Conservation (phyloP, 1,139 yeast genomes). For the Ogataea hybrid region DNA sequence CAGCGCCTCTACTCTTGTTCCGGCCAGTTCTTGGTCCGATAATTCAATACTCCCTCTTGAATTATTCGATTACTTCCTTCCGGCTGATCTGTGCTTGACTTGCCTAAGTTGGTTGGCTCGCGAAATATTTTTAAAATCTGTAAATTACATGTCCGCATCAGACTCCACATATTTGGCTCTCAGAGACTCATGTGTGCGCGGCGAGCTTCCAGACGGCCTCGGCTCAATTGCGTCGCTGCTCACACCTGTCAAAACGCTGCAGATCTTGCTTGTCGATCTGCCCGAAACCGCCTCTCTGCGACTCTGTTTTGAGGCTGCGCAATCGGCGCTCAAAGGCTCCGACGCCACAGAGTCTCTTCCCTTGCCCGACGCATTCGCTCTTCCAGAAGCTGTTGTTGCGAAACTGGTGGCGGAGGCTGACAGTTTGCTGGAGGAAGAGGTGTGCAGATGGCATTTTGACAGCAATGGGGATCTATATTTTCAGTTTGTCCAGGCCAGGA, state of each 20-base stretch:
- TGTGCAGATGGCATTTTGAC: slow-evolving; percentile 3
- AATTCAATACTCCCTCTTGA: too few species aligned
- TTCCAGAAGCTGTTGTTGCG: neutral
- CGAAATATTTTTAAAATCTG: neutral
- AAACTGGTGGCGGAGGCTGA: neutral
- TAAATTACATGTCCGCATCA: neutral
- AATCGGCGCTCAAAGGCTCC: neutral
- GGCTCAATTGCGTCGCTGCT: neutral
- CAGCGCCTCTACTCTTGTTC: too few species aligned
- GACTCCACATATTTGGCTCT: slow-evolving; percentile 1
- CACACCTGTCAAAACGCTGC: neutral
- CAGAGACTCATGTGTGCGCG: neutral
- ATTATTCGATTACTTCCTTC: too few species aligned
- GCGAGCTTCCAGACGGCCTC: neutral
- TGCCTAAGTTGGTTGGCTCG: neutral
- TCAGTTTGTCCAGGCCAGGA: slow-evolving; percentile 22
- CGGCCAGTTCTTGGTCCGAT: too few species aligned
- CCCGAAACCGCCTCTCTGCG: slow-evolving; percentile 1
- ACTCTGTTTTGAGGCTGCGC: neutral
- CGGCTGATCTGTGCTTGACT: too few species aligned
- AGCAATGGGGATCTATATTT: slow-evolving; percentile 9
- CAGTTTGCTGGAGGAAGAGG: neutral
- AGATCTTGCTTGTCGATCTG: slow-evolving; percentile 6
- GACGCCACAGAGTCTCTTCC: neutral
- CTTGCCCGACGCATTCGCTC: neutral